These are phyloP conservation scores for Ceratobasidium sp. DNA, from an alignment of 1,284 basidiomycete genomes.

Conservation along the genomic window DNA sequence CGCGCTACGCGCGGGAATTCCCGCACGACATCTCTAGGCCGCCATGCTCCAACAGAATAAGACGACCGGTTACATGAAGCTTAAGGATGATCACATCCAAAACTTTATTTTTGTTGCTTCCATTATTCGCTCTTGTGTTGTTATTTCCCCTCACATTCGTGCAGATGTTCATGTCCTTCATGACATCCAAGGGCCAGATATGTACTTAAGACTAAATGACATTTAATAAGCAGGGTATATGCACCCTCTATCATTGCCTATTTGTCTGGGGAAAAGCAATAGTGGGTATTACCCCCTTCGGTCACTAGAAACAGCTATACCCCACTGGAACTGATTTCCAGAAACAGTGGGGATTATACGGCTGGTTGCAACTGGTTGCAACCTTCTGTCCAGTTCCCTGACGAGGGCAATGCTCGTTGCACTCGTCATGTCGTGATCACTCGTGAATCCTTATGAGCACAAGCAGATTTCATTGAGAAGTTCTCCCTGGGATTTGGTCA, in stretches of 20 bases:
- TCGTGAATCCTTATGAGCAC: too few species aligned
- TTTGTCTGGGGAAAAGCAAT: not conserved
- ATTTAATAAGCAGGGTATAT: not conserved
- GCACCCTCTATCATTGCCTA: not conserved
- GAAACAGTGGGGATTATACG: not conserved
- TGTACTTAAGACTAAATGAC: not conserved
- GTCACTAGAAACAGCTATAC: not conserved
- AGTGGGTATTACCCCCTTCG: not conserved
- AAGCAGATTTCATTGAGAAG: too few species aligned
- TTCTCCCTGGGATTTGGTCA: not conserved
- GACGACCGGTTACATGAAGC: conserved; percentile 1
- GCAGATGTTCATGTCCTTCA: not conserved
- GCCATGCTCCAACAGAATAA: not conserved
- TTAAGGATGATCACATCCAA: not conserved
- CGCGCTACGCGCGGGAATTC: too few species aligned
- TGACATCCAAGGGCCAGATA: conserved; percentile 3
- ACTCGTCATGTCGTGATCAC: too few species aligned
- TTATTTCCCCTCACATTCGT: not conserved
- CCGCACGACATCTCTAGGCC: too few species aligned
- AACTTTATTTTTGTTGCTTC: conserved; percentile 3
- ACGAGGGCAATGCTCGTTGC: too few species aligned
- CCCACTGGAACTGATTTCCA: not conserved
- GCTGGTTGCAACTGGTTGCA: not conserved
- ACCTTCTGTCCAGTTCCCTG: not conserved
- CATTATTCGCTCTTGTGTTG: conserved; percentile 6